These are phyloP conservation scores for Usnea hakonensis DNA, from an alignment of 495 filamentous ascomycete species.

Conservation along the genomic window DNA sequence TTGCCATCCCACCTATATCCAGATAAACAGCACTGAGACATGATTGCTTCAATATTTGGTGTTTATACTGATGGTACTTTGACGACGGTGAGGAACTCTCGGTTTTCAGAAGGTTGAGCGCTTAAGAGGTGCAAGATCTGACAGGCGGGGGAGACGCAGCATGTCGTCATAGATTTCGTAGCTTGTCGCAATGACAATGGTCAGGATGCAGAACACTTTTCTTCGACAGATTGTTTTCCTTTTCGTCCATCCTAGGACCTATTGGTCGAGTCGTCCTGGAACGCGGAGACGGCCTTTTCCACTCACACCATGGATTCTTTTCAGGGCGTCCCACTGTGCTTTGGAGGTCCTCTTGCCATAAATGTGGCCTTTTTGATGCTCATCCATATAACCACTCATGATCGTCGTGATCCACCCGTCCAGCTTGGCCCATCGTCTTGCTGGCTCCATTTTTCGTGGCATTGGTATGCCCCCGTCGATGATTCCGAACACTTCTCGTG, in stretches of 20 bases:
- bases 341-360: neutral
- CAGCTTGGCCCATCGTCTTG: neutral
- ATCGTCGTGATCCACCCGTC: neutral
- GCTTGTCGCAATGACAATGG: no score
- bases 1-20: slow-evolving; percentile 43
- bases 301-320: neutral
- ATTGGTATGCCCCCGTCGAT: neutral
- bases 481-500: neutral
- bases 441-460: neutral
- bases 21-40: slow-evolving; percentile 26
- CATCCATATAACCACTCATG: neutral
- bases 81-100: no score
- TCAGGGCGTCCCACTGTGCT: neutral
- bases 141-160: no score
- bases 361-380: neutral
- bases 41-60: neutral
- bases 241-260: no score
- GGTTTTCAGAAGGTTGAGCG: no score
- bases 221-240: no score
- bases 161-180: no score
- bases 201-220: no score
- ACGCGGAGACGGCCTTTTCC: neutral
- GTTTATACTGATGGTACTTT: no score
- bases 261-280: no score
- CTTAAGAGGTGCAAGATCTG: no score